Evolutionary conservation across 164 flowering plant genomes (phyloP).

Genomic region (Akebia trifoliata): DNA sequence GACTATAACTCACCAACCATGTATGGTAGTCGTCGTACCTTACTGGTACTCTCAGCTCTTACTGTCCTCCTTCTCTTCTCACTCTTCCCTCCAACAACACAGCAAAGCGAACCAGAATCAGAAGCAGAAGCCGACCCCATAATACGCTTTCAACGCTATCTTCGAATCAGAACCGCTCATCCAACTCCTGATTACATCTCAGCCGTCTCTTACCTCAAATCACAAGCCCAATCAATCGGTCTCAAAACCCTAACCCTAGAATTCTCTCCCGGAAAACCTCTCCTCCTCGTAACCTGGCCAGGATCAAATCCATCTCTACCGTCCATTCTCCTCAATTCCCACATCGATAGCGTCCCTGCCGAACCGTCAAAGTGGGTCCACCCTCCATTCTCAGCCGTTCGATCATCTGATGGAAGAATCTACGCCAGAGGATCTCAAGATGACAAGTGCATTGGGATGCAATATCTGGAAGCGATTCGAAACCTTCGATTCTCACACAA

Average conservation of each 20-base stretch:
- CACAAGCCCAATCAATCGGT: conserved; percentile 45
- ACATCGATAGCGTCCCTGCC: conserved; percentile 91
- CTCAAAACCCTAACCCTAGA: conserved; percentile 45
- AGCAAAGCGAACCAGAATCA: background rate
- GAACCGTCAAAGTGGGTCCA: conserved; percentile 75
- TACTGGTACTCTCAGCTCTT: background rate
- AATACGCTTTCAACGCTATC: conserved; percentile 63
- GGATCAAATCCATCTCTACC: conserved; percentile 78
- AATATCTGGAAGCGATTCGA: conserved; percentile 40
- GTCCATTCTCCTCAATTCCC: conserved; percentile 84
- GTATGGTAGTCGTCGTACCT: too few species aligned
- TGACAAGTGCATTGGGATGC: conserved; percentile 76
- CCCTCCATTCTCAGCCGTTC: conserved; percentile 74
- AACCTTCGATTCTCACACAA: conserved; percentile 21
- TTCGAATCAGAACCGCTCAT: conserved; percentile 73
- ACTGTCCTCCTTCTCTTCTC: background rate
- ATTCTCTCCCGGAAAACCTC: conserved; percentile 49
- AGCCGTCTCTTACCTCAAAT: conserved; percentile 53
- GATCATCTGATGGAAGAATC: conserved; percentile 51
- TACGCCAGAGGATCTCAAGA: conserved; percentile 93
- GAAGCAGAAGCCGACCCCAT: conserved; percentile 34
- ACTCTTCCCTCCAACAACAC: background rate
- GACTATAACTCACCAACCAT: too few species aligned
- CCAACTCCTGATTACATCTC: conserved; percentile 68
- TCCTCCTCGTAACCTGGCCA: conserved; percentile 68